Conservation (phyloP, 805 yeast species). For the Yamadazyma akitaensis region DNA sequence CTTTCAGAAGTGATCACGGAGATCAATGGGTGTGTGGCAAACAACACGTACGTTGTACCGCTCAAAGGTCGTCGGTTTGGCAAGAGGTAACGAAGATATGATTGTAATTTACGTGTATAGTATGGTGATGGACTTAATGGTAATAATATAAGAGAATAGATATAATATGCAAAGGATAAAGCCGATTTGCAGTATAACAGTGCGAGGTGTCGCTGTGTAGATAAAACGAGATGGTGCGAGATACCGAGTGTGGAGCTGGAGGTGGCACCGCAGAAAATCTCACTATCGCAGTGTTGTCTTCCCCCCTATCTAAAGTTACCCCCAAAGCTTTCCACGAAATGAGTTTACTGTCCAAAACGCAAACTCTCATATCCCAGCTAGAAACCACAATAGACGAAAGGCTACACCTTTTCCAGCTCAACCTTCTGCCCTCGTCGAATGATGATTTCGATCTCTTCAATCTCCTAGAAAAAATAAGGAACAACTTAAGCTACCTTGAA, state of each 20-base stretch:
- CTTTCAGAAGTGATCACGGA: slow-evolving; percentile 15
- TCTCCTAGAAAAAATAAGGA: slow-evolving; percentile 23
- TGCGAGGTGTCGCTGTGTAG: too few species aligned
- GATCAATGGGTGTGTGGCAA: slow-evolving; percentile 18
- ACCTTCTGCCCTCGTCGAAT: slow-evolving; percentile 35
- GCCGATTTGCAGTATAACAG: too few species aligned
- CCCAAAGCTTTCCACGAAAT: not conserved
- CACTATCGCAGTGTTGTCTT: not conserved
- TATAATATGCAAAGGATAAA: too few species aligned
- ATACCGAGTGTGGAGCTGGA: not conserved
- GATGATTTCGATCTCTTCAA: slow-evolving; percentile 37
- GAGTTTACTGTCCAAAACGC: slow-evolving; percentile 13
- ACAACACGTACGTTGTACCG: slow-evolving; percentile 18
- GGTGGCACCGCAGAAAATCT: not conserved
- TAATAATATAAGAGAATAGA: too few species aligned
- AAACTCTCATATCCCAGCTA: slow-evolving; percentile 25
- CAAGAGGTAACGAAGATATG: not conserved
- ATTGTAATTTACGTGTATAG: not conserved
- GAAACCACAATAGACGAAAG: slow-evolving; percentile 11
- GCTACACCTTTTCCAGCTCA: slow-evolving; percentile 16
- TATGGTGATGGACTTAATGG: too few species aligned
- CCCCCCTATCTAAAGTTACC: not conserved
- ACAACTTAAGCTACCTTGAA: slow-evolving; percentile 27
- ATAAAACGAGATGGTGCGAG: not conserved
- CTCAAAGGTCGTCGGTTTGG: slow-evolving; percentile 1